Evolutionary conservation across 1,284 basidiomycete species (phyloP).

Genomic region (Papiliotrema terrestris): DNA sequence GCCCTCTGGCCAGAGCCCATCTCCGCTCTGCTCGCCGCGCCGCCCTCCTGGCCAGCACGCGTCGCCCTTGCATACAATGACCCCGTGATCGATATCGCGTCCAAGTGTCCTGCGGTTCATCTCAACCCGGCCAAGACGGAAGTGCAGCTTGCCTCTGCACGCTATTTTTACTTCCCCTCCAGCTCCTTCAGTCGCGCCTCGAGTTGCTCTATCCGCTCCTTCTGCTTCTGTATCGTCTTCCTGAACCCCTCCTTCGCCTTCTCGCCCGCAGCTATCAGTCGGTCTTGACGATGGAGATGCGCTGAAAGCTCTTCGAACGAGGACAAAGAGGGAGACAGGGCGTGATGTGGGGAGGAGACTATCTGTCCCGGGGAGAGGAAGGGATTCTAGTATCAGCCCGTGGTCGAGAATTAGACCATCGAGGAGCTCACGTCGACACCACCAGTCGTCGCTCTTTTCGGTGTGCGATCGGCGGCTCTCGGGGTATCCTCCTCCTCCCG

Average conservation of each 20-base stretch:
- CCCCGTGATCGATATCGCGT: no score
- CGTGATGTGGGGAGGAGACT: constrained; percentile 20
- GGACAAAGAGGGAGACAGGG: constrained; percentile 23
- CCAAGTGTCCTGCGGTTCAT: no score
- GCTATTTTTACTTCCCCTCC: constrained; percentile 6
- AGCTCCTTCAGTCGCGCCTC: constrained; percentile 20
- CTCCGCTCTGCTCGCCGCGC: no score
- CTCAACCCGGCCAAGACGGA: no score
- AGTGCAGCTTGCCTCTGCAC: no score
- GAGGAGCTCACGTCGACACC: neutral
- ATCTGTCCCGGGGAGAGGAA: constrained; percentile 18
- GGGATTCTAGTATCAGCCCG: constrained; percentile 19
- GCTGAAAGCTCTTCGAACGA: constrained; percentile 31
- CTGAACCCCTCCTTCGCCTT: constrained; percentile 40
- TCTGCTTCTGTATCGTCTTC: constrained; percentile 28
- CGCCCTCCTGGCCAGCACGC: no score
- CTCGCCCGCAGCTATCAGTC: constrained; percentile 36
- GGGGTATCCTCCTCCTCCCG: constrained; percentile 12
- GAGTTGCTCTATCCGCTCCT: constrained; percentile 26
- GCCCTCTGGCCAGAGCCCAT: no score
- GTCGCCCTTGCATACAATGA: no score
- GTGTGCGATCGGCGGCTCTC: constrained; percentile 3
- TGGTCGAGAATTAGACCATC: neutral
- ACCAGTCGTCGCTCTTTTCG: constrained; percentile 9
- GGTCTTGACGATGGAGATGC: constrained; percentile 37